Conservation (phyloP, 2,329 filamentous ascomycete genomes). For the Colletotrichum australisinense region DNA sequence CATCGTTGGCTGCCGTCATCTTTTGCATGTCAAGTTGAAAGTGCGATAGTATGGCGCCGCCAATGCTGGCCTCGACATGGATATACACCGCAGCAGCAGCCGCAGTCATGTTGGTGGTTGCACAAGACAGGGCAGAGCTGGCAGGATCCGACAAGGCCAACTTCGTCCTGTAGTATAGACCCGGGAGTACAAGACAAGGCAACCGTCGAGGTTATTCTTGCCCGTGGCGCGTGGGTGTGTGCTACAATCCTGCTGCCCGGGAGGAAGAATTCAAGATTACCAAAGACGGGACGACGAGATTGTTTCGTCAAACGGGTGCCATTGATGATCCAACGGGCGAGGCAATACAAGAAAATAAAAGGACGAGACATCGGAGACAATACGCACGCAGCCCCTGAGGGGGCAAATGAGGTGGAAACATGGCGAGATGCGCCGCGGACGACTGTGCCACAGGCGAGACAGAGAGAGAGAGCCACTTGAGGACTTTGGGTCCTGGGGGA, state of each 20-base stretch:
- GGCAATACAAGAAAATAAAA: not conserved
- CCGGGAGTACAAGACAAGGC: slow-evolving; percentile 7
- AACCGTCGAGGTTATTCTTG: slow-evolving; percentile 15
- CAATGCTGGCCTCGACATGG: not conserved
- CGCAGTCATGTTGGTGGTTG: slow-evolving; percentile 10
- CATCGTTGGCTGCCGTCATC: not conserved
- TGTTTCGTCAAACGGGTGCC: not conserved
- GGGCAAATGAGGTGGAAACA: slow-evolving; percentile 24
- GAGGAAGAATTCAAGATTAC: not conserved
- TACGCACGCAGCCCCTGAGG: slow-evolving; percentile 1
- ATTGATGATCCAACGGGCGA: not conserved
- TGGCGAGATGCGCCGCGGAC: not conserved
- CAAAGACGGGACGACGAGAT: not conserved
- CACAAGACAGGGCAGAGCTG: slow-evolving; percentile 16
- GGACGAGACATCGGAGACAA: too few species aligned
- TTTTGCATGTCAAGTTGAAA: not conserved
- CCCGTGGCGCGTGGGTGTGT: not conserved
- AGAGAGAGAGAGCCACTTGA: not conserved
- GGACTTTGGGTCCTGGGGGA: not conserved
- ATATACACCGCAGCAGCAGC: slow-evolving; percentile 10
- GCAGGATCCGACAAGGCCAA: slow-evolving; percentile 12
- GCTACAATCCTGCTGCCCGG: not conserved
- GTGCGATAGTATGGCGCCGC: not conserved
- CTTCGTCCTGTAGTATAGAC: not conserved
- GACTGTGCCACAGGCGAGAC: slow-evolving; percentile 4